These are phyloP conservation scores for Medicago truncatula DNA, from an alignment of 306 rosid genomes.

Conservation along the genomic window DNA sequence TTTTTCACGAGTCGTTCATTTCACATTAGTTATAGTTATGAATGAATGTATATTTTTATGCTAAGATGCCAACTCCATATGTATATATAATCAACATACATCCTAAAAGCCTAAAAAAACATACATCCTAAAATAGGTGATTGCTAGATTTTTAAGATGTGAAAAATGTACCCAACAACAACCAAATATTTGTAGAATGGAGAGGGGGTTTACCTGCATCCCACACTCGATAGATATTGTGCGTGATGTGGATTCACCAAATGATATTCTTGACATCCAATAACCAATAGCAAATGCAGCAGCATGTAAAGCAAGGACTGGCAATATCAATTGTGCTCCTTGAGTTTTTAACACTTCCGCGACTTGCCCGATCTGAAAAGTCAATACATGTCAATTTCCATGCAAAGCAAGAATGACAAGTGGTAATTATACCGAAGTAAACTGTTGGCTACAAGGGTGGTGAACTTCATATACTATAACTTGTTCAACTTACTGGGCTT, in stretches of 20 bases:
- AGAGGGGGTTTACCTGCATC: constrained; percentile 73
- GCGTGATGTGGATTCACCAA: constrained; percentile 98
- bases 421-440: constrained; percentile 11
- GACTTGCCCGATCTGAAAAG: constrained; percentile 87
- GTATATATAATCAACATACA: neutral
- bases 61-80: neutral
- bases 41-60: neutral
- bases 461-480: constrained; percentile 14
- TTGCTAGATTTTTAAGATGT: too few species aligned
- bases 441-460: constrained; percentile 22
- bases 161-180: neutral
- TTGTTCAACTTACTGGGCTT: constrained; percentile 74
- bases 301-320: constrained; percentile 80
- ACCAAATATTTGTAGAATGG: neutral
- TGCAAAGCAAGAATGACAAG: constrained; percentile 28
- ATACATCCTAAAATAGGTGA: too few species aligned
- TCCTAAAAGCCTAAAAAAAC: too few species aligned
- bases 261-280: constrained; percentile 78
- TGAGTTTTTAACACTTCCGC: constrained; percentile 83
- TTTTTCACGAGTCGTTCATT: too few species aligned
- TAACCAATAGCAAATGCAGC: constrained; percentile 92
- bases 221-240: constrained; percentile 97
- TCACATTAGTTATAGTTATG: too few species aligned
- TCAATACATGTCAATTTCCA: constrained; percentile 31
- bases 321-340: constrained; percentile 82